Percentiles rank a stretch among this genome's conserved stretches.
Conservation (phyloP, 139 green algal species). For the Edaphochlamys debaryana region DNA sequence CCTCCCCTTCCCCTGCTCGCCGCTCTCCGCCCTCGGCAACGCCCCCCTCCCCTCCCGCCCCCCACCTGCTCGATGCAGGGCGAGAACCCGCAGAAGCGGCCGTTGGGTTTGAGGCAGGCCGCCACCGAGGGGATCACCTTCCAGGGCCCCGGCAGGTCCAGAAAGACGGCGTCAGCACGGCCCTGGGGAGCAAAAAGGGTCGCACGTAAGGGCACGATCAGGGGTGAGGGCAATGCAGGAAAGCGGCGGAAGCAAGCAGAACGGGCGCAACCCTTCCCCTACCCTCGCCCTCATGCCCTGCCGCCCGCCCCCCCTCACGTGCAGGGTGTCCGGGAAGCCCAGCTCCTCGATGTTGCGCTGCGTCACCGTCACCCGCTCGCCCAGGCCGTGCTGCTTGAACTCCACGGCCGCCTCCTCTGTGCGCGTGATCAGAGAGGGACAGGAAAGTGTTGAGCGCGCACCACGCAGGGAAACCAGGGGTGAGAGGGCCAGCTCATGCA, state of each 20-base stretch:
- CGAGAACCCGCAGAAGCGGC: constrained; percentile 93
- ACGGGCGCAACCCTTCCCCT: too few species aligned
- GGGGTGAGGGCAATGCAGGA: too few species aligned
- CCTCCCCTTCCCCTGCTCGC: too few species aligned
- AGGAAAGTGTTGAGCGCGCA: too few species aligned
- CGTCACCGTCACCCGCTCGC: constrained; percentile 46
- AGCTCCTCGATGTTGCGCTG: constrained; percentile 86
- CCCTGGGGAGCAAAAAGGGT: constrained; percentile 24
- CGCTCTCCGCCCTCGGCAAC: too few species aligned
- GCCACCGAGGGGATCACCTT: constrained; percentile 74
- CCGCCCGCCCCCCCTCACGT: constrained; percentile 8
- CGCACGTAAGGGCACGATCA: too few species aligned
- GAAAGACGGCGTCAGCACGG: constrained; percentile 87
- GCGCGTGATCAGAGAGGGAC: background rate
- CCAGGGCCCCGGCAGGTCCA: constrained; percentile 95
- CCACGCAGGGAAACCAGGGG: too few species aligned
- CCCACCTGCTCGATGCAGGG: constrained; percentile 96
- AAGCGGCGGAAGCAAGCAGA: too few species aligned
- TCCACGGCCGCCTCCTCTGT: constrained; percentile 63
- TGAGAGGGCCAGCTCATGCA: too few species aligned
- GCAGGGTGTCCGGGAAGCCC: constrained; percentile 84
- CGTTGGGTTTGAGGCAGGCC: constrained; percentile 48
- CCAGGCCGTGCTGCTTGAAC: constrained; percentile 56
- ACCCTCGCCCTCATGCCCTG: too few species aligned
- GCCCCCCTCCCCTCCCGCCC: too few species aligned